phyloP scores from a whole-genome alignment of 2,329 filamentous ascomycete genomes.

The Epichloe festucae region DNA sequence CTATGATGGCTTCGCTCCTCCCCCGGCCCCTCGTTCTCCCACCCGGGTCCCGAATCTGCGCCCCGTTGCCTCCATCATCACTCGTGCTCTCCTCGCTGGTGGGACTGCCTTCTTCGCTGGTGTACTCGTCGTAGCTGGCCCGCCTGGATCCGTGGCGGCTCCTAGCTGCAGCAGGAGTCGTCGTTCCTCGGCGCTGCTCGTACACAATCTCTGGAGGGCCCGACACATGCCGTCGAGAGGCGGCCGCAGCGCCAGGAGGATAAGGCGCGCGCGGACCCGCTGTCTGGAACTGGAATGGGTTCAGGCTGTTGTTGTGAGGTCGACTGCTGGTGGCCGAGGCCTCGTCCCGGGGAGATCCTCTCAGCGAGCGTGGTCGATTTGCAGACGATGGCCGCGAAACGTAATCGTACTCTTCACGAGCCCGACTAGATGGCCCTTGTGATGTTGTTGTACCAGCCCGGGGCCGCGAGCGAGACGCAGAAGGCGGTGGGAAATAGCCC shows the following conservation, averaged over 20 bases:
- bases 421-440: constrained; percentile 20
- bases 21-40: constrained; percentile 6
- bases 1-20: constrained; percentile 26
- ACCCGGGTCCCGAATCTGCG: constrained; percentile 18
- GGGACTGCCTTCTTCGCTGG: constrained; percentile 23
- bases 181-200: constrained; percentile 13
- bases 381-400: constrained; percentile 5
- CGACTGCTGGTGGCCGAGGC: constrained; percentile 17
- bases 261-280: constrained; percentile 27
- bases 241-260: constrained; percentile 18
- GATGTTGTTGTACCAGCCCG: constrained; percentile 30
- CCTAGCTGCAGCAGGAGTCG: constrained; percentile 19
- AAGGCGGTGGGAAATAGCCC: constrained; percentile 38
- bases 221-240: constrained; percentile 24
- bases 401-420: constrained; percentile 31
- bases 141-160: constrained; percentile 18
- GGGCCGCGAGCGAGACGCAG: constrained; percentile 25
- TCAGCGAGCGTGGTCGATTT: constrained; percentile 19
- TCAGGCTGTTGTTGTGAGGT: constrained; percentile 13
- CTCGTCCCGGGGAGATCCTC: constrained; percentile 20
- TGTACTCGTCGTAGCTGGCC: constrained; percentile 18
- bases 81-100: constrained; percentile 24
- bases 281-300: constrained; percentile 43
- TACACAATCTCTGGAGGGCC: constrained; percentile 19
- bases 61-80: constrained; percentile 23